Base-by-base conservation (phyloP, 2,329 filamentous ascomycete species). In the Daldinia eschscholtzii region DNA sequence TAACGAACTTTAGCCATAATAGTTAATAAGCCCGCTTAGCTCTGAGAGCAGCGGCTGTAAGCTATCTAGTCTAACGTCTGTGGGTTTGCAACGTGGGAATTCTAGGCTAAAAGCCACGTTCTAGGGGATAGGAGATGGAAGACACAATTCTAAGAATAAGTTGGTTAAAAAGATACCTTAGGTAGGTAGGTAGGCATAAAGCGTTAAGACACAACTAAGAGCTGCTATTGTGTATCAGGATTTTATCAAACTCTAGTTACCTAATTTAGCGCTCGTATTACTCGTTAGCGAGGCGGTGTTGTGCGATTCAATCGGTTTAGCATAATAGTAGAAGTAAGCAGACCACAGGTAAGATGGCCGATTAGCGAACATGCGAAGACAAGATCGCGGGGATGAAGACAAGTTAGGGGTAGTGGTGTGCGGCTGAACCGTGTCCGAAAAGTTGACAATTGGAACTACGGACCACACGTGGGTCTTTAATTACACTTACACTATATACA, bases 341-440 rank as follows among this genome's bases (percentile, higher is more conserved):
- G 35, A 46, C 7, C 7, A 44, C 7, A 50, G 18, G 41, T 64
- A 61, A 41, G 44, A 39, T n/a, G 42, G 42, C n/a, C 62, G 69
- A 69, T 67, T 69, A 66, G 65, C 63, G 63, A 68, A 60, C 41
- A 60, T 37, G 13, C 13, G 41, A 61, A 61, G 59, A 61, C 62
- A 55, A 65, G 57, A 63, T 65, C 41, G 65, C 53, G 57, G 57
- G 65, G 60, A 58, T 64, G 39, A 41, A 50, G n/a, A 64, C 18
- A 30, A 52, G 26, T 64, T 55, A 37, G 30, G 66, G 56, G 50
- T 61, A 61, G 60, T 44, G 39, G 48, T 52, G 37, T 70, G 57
- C 64, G 64, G 67, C 64, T 70, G 67, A 67, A 58, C 57, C 18
- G 48, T 12, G 12, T n/a, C 37, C 3, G n/a, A 44, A 26, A 23